Evolutionary conservation across 768 basidiomycete species (phyloP), one percentile per base, ranked within the genome.

Genomic region (Tylopilus vinaceipallidus): DNA sequence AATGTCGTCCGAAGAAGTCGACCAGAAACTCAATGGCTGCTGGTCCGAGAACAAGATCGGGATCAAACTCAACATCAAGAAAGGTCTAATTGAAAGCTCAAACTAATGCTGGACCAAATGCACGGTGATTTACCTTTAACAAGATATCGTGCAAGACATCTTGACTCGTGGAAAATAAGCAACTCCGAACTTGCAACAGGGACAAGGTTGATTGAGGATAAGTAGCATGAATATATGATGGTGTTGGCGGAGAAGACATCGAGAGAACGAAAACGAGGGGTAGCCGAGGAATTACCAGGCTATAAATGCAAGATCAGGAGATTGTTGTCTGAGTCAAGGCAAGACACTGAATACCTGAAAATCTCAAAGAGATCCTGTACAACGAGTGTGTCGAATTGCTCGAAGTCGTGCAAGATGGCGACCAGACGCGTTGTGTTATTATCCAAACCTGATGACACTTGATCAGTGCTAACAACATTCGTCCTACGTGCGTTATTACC

Each of bases 301-400:
- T 91, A 24, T 2, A 16, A 22, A 35, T n/a, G 36, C 14, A 26
- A 37, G 1, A 27, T 58, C 17, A 62, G 48, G 10, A 20, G 16
- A 22, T 34, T 16, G 13, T 29, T 1, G 12, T 26, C 17, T 7
- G 35, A 33, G 38, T 27, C 2, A 17, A 42, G 32, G 40, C n/a
- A 32, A 30, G n/a, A 34, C 13, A 26, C 12, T 41, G 62, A 26
- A 53, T 43, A 83, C 88, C 84, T 87, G 72, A 78, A 86, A 30
- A 90, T 82, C 45, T 84, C 76, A 35, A 89, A 79, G 16, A 89
- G 58, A 57, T 91, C 87, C 58, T 84, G 80, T 41, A 91, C 64
- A 3, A 90, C 74, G 2, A 54, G 46, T 0, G 79, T 67, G 47
- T 88, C 86, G 42, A 87, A 79, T 59, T 83, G 80, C 58, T 91